Evolutionary conservation across 2,329 filamentous ascomycete species (phyloP), one percentile per base, ranked within the genome.

Genomic region (Ploettnerulaceae sp.): DNA sequence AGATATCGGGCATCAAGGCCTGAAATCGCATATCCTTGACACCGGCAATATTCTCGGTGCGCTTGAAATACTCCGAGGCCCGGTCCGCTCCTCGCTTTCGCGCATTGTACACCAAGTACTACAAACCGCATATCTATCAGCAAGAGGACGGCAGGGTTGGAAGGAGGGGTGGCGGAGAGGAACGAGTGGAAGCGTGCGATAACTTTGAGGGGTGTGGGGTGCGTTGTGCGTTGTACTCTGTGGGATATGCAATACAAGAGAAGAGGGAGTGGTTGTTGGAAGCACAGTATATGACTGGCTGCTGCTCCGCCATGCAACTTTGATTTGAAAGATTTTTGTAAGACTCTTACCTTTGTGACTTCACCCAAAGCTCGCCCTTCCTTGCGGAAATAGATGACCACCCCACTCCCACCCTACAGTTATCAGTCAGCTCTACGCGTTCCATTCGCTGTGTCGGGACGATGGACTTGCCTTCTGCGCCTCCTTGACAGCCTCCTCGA

Each of bases 11-110:
- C 93, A 97, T 97, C 45, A 98, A 74, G 21, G 91, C 91, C 72
- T 97, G 93, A 75, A 97, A 97, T 29, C 93, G 83, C 91, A 97
- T 97, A 59, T 82, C 85, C 67, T 95, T 95, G 56, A 97, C 91
- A 51, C 93, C 93, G 7, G 93, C 93, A 64, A 98, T 94, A 65
- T 96, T 95, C 69, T 96, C 91, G n/a, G 91, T 97, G 47, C 93
- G 78, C 69, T 91, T 85, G 73, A 97, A 97, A 70, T 97, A 97
- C 66, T 95, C 89, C 59, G 85, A 91, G 17, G 89, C 89, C 49
- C 79, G 79, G 67, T 90, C 86, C 54, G 81, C 77, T 55, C 85
- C 85, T 59, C 86, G 81, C 70, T 91, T 93, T 55, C 84, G 75
- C 40, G 86, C 86, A 64, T 91, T 93, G 72, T 91, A 84, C 36